These are phyloP conservation scores for Streptanthus diversifolius DNA, from an alignment of 345 rosid genomes.

Conservation along the genomic window DNA sequence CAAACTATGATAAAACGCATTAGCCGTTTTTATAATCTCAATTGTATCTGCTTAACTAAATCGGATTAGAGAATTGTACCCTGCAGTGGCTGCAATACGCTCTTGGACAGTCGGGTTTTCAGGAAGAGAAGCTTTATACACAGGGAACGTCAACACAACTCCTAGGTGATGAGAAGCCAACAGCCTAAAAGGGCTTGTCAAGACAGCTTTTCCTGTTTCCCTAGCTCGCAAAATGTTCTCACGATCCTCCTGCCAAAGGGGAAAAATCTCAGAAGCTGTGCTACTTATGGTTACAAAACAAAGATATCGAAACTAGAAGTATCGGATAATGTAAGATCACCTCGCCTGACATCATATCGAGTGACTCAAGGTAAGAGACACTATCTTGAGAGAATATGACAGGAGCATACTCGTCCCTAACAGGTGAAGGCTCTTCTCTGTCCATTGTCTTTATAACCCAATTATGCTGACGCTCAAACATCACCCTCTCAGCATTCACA, in stretches of 20 bases:
- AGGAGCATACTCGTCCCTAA: slow-evolving; percentile 94
- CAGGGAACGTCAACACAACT: slow-evolving; percentile 97
- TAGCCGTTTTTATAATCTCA: not conserved
- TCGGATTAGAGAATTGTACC: slow-evolving; percentile 41
- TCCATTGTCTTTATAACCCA: slow-evolving; percentile 95
- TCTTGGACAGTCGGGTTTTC: slow-evolving; percentile 54
- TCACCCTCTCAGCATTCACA: slow-evolving; percentile 57
- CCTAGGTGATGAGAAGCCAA: slow-evolving; percentile 94
- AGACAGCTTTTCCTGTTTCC: slow-evolving; percentile 91
- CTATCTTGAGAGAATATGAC: slow-evolving; percentile 94
- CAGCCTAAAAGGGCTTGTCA: slow-evolving; percentile 87
- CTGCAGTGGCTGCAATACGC: slow-evolving; percentile 83
- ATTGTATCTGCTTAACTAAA: not conserved
- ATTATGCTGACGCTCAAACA: slow-evolving; percentile 75
- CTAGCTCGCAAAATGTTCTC: slow-evolving; percentile 89
- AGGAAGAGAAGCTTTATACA: slow-evolving; percentile 82
- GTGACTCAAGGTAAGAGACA: slow-evolving; percentile 80
- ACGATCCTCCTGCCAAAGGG: slow-evolving; percentile 69
- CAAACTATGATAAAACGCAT: not conserved
- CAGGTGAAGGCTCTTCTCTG: slow-evolving; percentile 66
- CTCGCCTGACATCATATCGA: slow-evolving; percentile 99
- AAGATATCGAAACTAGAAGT: not conserved
- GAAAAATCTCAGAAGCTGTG: not conserved
- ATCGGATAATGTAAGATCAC: slow-evolving; percentile 33
- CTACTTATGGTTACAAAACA: not conserved